phyloP scores from a whole-genome alignment of 1,284 basidiomycete genomes.

The Tilletia setariae region DNA sequence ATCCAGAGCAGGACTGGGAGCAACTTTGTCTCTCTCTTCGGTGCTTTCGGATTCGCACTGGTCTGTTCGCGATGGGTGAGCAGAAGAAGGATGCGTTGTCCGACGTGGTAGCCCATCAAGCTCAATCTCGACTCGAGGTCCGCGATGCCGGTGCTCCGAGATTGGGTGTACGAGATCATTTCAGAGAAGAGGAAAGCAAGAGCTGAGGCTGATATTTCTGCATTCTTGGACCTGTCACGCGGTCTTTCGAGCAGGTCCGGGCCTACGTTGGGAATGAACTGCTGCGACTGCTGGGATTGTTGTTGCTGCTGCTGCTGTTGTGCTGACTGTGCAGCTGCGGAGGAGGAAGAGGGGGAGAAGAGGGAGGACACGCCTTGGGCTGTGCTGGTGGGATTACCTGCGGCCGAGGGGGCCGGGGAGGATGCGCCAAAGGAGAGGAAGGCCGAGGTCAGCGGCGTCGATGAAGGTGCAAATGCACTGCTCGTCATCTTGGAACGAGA shows the following conservation, averaged over 20 bases:
- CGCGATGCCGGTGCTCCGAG: conserved; percentile 84
- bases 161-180: conserved; percentile 73
- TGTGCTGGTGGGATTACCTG: conserved; percentile 62
- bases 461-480: no score
- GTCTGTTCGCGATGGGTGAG: conserved; percentile 39
- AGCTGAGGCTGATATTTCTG: conserved; percentile 32
- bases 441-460: not conserved
- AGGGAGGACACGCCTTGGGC: no score
- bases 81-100: conserved; percentile 35
- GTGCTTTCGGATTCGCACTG: conserved; percentile 36
- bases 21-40: conserved; percentile 47
- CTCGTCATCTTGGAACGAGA: no score
- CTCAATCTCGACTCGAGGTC: conserved; percentile 69
- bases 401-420: not conserved
- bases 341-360: no score
- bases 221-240: conserved; percentile 35
- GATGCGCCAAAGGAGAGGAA: not conserved
- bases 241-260: conserved; percentile 49
- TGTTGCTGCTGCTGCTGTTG: conserved; percentile 1
- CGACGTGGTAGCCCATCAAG: conserved; percentile 43
- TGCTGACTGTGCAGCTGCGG: no score
- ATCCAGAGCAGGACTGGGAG: conserved; percentile 48
- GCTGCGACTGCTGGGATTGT: not conserved
- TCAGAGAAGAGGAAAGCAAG: conserved; percentile 46
- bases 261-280: not conserved